Conservation (phyloP, 441 rosid genomes). For the Populus tomentosa region DNA sequence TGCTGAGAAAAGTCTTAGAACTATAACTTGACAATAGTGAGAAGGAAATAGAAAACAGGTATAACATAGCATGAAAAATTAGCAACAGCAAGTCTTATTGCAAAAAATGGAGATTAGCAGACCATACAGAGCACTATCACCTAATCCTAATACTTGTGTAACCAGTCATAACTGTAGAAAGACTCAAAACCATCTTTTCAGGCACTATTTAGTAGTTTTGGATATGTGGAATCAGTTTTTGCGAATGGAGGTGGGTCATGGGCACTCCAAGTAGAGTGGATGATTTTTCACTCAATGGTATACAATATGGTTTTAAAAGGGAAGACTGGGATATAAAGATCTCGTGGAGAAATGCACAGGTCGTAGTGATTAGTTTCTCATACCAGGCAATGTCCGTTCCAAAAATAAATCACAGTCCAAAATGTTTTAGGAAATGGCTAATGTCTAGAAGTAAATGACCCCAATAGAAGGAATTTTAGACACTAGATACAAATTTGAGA, state of each 20-base stretch:
- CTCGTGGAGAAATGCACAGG: not conserved
- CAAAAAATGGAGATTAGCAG: not conserved
- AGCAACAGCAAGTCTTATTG: not conserved
- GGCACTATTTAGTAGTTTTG: not conserved
- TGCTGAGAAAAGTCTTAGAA: constrained; percentile 1
- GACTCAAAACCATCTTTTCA: too few relatives aligned
- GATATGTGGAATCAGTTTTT: not conserved
- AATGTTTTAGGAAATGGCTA: not conserved
- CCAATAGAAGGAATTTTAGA: not conserved
- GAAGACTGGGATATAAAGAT: not conserved
- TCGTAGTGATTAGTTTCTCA: not conserved
- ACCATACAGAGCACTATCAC: not conserved
- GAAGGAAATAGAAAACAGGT: not conserved
- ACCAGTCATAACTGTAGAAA: too few relatives aligned
- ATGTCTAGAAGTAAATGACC: not conserved
- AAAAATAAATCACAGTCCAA: not conserved
- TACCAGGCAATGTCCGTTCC: not conserved
- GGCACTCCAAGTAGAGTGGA: not conserved
- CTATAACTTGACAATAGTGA: not conserved
- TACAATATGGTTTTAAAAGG: not conserved
- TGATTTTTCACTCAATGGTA: not conserved
- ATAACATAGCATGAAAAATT: not conserved
- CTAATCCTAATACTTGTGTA: not conserved
- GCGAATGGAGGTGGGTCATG: not conserved
- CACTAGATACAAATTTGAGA: not conserved